phyloP scores from a whole-genome alignment of 805 yeast species.

The Wickerhamomyces subpelliculosus region DNA sequence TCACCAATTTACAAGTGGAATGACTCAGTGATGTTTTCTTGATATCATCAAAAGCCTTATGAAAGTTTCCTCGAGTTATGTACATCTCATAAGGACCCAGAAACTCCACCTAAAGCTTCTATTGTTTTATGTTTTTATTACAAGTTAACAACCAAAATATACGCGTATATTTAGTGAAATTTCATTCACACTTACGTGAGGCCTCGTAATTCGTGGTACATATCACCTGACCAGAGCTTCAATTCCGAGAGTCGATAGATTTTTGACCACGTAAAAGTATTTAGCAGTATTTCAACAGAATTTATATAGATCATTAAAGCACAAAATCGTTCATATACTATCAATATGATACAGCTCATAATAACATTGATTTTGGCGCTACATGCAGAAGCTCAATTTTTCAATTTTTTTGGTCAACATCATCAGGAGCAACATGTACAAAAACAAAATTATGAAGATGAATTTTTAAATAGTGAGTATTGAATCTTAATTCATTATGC shows the following conservation, averaged over 20 bases:
- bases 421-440: constrained; percentile 30
- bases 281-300: neutral
- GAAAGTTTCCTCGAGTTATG: constrained; percentile 63
- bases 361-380: constrained; percentile 5
- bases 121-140: neutral
- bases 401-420: constrained; percentile 36
- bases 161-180: neutral
- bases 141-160: neutral
- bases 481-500: too few relatives aligned
- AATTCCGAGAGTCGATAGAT: neutral
- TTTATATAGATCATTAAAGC: too few relatives aligned
- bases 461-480: too few relatives aligned
- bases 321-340: too few relatives aligned
- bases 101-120: too few relatives aligned
- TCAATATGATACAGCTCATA: neutral
- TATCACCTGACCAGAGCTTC: neutral
- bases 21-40: constrained; percentile 73
- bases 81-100: constrained; percentile 46
- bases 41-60: constrained; percentile 60
- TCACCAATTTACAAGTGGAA: constrained; percentile 77
- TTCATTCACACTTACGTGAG: neutral
- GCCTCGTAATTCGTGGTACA: neutral
- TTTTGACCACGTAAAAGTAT: neutral
- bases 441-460: constrained; percentile 27
- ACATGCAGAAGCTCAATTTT: constrained; percentile 29